Evolutionary conservation across 257 asterid genomes (phyloP).

Genomic region (Thymus mandschuricus): DNA sequence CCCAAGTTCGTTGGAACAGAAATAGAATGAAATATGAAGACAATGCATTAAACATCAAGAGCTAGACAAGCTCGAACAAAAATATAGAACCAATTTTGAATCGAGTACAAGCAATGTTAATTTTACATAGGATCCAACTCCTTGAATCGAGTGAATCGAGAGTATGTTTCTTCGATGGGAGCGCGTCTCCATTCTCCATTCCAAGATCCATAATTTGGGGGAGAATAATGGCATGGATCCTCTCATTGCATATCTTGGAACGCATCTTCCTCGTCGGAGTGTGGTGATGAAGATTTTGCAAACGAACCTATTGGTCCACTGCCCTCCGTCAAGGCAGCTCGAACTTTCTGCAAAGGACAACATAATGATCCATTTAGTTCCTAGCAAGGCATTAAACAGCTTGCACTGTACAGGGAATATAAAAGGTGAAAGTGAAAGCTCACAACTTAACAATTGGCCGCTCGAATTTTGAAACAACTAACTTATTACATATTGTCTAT

Average conservation of each 20-base stretch:
- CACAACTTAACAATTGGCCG: background rate
- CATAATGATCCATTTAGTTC: background rate
- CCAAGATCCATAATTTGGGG: background rate
- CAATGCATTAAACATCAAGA: background rate
- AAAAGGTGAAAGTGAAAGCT: background rate
- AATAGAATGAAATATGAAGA: background rate
- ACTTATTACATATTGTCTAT: background rate
- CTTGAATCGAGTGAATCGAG: conserved; percentile 3
- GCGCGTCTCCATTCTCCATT: background rate
- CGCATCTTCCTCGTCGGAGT: conserved; percentile 55
- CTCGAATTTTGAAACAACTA: too few species aligned
- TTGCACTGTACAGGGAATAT: background rate
- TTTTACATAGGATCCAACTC: conserved; percentile 20
- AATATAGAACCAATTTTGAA: conserved; percentile 11
- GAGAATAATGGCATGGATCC: background rate
- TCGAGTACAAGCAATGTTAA: background rate
- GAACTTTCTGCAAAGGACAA: conserved; percentile 66
- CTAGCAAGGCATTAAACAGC: background rate
- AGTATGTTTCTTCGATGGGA: background rate
- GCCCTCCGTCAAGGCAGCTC: conserved; percentile 62
- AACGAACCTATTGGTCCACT: conserved; percentile 50
- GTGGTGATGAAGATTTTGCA: conserved; percentile 42
- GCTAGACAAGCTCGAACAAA: background rate
- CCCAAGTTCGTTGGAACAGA: too few species aligned
- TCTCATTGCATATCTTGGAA: conserved; percentile 52